These are phyloP conservation scores for Themeda triandra DNA, from an alignment of 176 grass and related monocot species.

Conservation along the genomic window DNA sequence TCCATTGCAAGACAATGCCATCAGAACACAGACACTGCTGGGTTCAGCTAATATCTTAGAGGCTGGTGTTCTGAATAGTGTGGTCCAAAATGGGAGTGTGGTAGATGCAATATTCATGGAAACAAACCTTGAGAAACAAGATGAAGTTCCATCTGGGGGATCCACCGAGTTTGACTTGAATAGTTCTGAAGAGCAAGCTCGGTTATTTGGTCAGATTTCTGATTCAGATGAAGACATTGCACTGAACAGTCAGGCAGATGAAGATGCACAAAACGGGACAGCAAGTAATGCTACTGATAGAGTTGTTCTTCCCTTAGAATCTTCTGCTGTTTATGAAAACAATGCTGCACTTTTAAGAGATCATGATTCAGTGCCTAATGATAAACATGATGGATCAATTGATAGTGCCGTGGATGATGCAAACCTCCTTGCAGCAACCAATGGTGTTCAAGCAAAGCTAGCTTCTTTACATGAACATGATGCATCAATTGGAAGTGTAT, in stretches of 20 bases:
- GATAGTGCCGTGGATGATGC: constrained; percentile 23
- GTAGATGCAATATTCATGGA: constrained; percentile 8
- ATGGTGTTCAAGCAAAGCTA: constrained; percentile 12
- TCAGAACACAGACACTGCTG: constrained; percentile 10
- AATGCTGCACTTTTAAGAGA: constrained; percentile 27
- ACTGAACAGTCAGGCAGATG: background rate
- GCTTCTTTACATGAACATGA: constrained; percentile 27
- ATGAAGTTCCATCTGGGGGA: background rate
- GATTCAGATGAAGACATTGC: constrained; percentile 5
- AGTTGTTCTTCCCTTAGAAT: constrained; percentile 25
- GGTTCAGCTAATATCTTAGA: constrained; percentile 29
- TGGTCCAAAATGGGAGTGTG: constrained; percentile 23
- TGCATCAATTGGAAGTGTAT: background rate
- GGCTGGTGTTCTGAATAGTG: constrained; percentile 25
- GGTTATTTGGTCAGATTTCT: constrained; percentile 25
- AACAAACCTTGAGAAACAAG: constrained; percentile 18
- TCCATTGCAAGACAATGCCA: constrained; percentile 24
- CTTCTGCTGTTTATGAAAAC: constrained; percentile 11
- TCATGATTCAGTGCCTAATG: background rate
- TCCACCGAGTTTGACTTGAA: constrained; percentile 4
- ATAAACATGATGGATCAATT: constrained; percentile 9
- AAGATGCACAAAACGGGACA: background rate
- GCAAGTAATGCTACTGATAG: constrained; percentile 3
- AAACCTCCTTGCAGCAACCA: background rate
- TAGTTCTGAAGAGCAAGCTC: constrained; percentile 27